Evolutionary conservation across 495 filamentous ascomycete genomes (phyloP).

Genomic region (Viridothelium virens): DNA sequence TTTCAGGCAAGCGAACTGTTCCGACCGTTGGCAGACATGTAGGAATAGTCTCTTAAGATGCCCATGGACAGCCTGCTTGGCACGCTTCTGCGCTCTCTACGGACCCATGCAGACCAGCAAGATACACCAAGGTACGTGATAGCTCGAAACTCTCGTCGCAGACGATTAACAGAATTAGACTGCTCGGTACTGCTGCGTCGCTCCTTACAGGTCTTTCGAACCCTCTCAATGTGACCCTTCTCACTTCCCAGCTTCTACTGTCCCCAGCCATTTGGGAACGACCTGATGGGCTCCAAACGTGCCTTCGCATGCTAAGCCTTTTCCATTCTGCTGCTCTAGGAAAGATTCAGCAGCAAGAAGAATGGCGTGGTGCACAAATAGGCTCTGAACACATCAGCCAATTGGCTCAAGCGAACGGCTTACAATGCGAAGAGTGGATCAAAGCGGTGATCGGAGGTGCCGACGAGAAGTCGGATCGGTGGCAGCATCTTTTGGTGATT

Average conservation of each 20-base stretch:
- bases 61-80: constrained; percentile 35
- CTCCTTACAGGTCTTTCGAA: constrained; percentile 79
- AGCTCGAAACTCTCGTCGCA: constrained; percentile 6
- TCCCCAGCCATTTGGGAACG: constrained; percentile 81
- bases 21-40: background rate
- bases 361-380: constrained; percentile 42
- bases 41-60: constrained; percentile 22
- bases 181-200: constrained; percentile 73
- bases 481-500: constrained; percentile 79
- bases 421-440: constrained; percentile 64
- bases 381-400: background rate
- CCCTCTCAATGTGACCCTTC: constrained; percentile 79
- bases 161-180: constrained; percentile 39
- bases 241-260: constrained; percentile 81
- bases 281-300: constrained; percentile 61
- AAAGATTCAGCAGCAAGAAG: background rate
- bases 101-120: constrained; percentile 38
- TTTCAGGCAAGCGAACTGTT: background rate
- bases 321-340: constrained; percentile 68
- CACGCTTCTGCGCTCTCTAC: constrained; percentile 36
- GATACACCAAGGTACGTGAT: constrained; percentile 41
- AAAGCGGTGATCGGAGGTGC: constrained; percentile 74
- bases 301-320: constrained; percentile 71
- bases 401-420: background rate
- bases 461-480: constrained; percentile 73